These are phyloP conservation scores for Pestalotiopsis sp. DNA, from an alignment of 2,329 filamentous ascomycete genomes.

Conservation along the genomic window DNA sequence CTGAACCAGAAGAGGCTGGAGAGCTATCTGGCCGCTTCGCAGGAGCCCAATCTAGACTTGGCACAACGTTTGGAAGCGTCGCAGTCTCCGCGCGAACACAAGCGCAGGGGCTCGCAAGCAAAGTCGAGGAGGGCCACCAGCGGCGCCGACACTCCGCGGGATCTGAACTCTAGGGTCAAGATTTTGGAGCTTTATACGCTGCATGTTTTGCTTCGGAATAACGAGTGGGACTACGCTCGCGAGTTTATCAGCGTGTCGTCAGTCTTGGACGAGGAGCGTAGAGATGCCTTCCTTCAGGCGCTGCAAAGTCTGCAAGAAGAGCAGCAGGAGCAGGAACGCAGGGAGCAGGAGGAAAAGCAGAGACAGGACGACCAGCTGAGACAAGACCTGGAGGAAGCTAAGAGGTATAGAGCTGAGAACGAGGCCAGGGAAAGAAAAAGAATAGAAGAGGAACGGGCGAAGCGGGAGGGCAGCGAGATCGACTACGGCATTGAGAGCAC, in stretches of 20 bases:
- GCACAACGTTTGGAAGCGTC: slow-evolving; percentile 61
- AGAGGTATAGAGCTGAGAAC: slow-evolving; percentile 58
- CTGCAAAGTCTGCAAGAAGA: slow-evolving; percentile 84
- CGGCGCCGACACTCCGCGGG: slow-evolving; percentile 80
- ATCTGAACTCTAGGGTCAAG: slow-evolving; percentile 83
- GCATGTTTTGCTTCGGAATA: slow-evolving; percentile 89
- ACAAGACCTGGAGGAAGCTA: slow-evolving; percentile 59
- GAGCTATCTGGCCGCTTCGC: slow-evolving; percentile 80
- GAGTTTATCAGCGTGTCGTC: slow-evolving; percentile 88
- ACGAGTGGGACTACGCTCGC: slow-evolving; percentile 93
- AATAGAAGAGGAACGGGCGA: slow-evolving; percentile 55
- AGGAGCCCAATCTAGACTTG: slow-evolving; percentile 73
- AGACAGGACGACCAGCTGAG: slow-evolving; percentile 60
- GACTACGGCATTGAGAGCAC: slow-evolving; percentile 71
- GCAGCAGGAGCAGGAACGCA: slow-evolving; percentile 71
- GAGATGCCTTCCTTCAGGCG: slow-evolving; percentile 86
- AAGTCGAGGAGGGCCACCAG: slow-evolving; percentile 46
- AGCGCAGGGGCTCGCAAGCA: slow-evolving; percentile 41
- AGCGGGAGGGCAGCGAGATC: slow-evolving; percentile 58
- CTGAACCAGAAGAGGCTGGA: slow-evolving; percentile 88
- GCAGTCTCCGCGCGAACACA: slow-evolving; percentile 33
- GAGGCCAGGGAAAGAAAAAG: slow-evolving; percentile 57
- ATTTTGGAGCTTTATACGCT: slow-evolving; percentile 94
- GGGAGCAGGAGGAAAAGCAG: slow-evolving; percentile 60
- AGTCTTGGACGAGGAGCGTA: slow-evolving; percentile 87